Conservation (phyloP, 1,284 basidiomycete genomes). For the Pyrrhoderma noxium region DNA sequence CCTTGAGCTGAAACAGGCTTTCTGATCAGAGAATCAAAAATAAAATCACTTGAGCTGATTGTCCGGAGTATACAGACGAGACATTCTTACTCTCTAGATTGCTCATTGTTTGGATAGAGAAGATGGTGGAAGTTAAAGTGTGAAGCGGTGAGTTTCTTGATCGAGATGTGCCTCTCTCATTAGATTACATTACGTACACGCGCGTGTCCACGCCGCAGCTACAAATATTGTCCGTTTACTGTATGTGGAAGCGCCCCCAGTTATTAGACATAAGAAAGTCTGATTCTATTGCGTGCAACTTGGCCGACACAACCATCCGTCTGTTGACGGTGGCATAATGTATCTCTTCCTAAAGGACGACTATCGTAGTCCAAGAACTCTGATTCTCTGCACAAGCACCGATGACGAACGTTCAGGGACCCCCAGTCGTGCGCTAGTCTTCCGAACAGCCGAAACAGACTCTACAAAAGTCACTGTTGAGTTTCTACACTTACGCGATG, state of each 20-base stretch:
- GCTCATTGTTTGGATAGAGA: constrained; percentile 48
- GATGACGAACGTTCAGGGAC: constrained; percentile 55
- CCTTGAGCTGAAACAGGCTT: constrained; percentile 94
- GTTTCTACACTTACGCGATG: constrained; percentile 65
- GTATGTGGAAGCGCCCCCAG: no score
- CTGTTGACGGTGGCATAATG: constrained; percentile 32
- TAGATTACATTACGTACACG: neutral
- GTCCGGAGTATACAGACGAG: neutral
- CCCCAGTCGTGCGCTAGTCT: constrained; percentile 58
- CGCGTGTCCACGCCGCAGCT: no score
- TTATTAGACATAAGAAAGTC: no score
- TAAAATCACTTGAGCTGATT: neutral
- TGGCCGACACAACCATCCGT: neutral
- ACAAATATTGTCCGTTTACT: no score
- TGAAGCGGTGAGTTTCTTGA: neutral
- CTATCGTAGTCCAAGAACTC: constrained; percentile 40
- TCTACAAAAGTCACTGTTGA: constrained; percentile 72
- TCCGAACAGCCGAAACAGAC: constrained; percentile 54
- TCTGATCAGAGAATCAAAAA: constrained; percentile 48
- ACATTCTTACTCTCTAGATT: constrained; percentile 76
- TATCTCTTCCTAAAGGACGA: constrained; percentile 61
- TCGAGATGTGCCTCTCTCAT: neutral
- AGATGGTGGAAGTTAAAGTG: neutral
- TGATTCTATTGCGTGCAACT: no score
- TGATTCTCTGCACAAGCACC: constrained; percentile 65